Percentiles rank a stretch among this genome's conserved stretches.
phyloP scores from a whole-genome alignment of 345 rosid species.

The Diplotaxis tenuifolia region DNA sequence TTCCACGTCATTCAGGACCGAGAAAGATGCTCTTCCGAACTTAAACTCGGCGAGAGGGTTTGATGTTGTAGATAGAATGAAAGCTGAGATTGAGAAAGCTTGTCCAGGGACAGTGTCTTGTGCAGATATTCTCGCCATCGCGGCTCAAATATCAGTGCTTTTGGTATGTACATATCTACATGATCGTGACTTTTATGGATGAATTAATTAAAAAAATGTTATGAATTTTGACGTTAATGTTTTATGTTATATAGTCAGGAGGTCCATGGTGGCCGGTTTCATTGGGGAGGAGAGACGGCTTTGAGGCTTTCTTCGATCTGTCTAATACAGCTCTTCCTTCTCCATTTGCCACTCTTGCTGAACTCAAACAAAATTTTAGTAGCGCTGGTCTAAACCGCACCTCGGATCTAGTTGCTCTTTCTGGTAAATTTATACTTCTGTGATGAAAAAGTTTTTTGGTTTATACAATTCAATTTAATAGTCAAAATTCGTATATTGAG shows the following conservation, averaged over 20 bases:
- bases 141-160: conserved; percentile 41
- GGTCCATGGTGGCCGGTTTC: conserved; percentile 25
- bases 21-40: conserved; percentile 51
- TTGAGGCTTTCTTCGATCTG: conserved; percentile 31
- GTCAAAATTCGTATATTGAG: neutral
- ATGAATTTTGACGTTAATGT: neutral
- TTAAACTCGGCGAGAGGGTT: conserved; percentile 56
- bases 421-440: conserved; percentile 22
- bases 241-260: conserved; percentile 32
- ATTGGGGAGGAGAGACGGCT: conserved; percentile 41
- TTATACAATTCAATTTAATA: neutral
- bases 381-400: conserved; percentile 31
- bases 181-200: neutral
- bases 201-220: neutral
- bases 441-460: neutral
- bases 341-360: conserved; percentile 19
- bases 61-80: conserved; percentile 52
- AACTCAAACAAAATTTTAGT: conserved; percentile 19
- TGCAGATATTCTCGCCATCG: conserved; percentile 49
- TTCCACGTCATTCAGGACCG: conserved; percentile 35
- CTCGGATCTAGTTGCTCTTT: conserved; percentile 41
- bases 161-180: conserved; percentile 29
- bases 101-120: conserved; percentile 54
- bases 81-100: conserved; percentile 39
- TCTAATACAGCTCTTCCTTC: conserved; percentile 37